Percentiles rank a stretch among this genome's conserved stretches.
Evolutionary conservation across 2,329 filamentous ascomycete genomes (phyloP).

Genomic region (Sclerotinia spermophila): DNA sequence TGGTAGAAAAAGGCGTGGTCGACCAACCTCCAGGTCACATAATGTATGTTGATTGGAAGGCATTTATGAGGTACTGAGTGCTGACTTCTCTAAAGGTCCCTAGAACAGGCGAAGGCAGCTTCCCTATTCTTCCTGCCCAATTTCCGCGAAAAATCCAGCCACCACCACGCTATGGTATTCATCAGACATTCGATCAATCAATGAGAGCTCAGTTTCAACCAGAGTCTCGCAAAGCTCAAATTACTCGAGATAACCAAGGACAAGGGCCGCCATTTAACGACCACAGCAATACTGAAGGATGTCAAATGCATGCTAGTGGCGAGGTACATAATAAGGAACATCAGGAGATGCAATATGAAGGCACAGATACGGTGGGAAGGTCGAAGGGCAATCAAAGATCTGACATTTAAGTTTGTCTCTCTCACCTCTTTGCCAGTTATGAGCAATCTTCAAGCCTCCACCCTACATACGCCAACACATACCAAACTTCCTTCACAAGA

Average conservation of each 20-base stretch:
- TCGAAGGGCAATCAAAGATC: background rate
- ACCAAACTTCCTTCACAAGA: background rate
- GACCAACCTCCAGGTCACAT: constrained; percentile 22
- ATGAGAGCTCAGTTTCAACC: constrained; percentile 1
- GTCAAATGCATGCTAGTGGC: constrained; percentile 5
- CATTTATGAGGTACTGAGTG: constrained; percentile 6
- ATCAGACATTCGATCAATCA: background rate
- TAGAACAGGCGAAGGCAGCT: constrained; percentile 28
- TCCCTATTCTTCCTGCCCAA: constrained; percentile 12
- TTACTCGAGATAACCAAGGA: background rate
- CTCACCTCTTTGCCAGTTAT: background rate
- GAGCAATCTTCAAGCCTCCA: background rate
- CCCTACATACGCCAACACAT: background rate
- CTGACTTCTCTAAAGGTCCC: constrained; percentile 14
- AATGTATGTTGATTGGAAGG: constrained; percentile 23
- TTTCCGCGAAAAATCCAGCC: background rate
- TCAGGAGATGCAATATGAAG: constrained; percentile 12
- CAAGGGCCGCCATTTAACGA: background rate
- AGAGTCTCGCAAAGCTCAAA: background rate
- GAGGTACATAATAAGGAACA: background rate
- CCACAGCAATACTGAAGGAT: background rate
- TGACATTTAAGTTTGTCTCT: background rate
- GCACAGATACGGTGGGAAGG: constrained; percentile 1
- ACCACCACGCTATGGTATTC: background rate
- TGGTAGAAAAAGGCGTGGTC: constrained; percentile 27